These are phyloP conservation scores for Sugiyamaella japonica DNA, from an alignment of 1,139 yeast species.

Conservation along the genomic window DNA sequence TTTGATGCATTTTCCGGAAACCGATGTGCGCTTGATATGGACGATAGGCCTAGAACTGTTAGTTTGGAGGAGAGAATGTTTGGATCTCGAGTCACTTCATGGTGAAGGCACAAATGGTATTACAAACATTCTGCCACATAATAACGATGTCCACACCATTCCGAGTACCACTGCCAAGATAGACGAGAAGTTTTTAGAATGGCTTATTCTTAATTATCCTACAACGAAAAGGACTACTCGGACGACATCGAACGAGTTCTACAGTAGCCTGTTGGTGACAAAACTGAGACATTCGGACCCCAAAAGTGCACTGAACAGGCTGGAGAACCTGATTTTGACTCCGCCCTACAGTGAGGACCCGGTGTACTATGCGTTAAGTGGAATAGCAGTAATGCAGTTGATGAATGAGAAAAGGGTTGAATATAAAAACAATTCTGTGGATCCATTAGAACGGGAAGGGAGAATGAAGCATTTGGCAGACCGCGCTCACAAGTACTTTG, in stretches of 20 bases:
- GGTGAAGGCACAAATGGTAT: not conserved
- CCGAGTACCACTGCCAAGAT: conserved; percentile 18
- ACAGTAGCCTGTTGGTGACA: conserved; percentile 28
- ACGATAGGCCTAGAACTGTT: conserved; percentile 47
- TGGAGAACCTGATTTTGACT: conserved; percentile 47
- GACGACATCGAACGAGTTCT: conserved; percentile 13
- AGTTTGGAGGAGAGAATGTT: conserved; percentile 32
- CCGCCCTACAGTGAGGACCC: conserved; percentile 53
- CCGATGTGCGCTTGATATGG: conserved; percentile 50
- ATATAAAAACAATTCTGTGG: conserved; percentile 3
- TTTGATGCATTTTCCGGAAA: conserved; percentile 44
- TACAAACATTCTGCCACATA: conserved; percentile 9
- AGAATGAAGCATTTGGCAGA: conserved; percentile 14
- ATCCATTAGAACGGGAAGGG: not conserved
- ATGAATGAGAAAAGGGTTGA: conserved; percentile 19
- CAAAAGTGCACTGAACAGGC: conserved; percentile 30
- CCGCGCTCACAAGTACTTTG: conserved; percentile 35
- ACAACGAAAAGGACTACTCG: not conserved
- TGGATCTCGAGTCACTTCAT: conserved; percentile 19
- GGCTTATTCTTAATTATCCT: conserved; percentile 34
- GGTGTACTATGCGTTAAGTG: conserved; percentile 37
- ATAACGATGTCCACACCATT: conserved; percentile 26
- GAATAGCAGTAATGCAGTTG: conserved; percentile 33
- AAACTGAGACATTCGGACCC: conserved; percentile 30
- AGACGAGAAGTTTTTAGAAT: conserved; percentile 35